Conservation (phyloP, 176 grass and related monocot genomes). For the Neostapfia colusana region DNA sequence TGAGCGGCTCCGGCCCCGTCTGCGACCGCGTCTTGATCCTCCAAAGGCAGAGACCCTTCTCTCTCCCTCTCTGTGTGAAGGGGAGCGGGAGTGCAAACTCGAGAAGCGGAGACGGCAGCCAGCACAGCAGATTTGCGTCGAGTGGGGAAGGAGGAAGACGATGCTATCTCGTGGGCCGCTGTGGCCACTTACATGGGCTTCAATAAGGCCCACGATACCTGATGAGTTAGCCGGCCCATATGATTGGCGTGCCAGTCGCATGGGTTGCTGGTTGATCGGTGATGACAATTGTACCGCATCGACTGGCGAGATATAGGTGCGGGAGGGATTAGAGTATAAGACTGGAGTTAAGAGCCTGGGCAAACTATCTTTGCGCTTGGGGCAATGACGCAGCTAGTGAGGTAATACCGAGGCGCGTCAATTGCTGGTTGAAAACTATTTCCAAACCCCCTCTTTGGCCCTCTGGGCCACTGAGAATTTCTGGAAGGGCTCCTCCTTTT, state of each 20-base stretch:
- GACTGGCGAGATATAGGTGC: background rate
- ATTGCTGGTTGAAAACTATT: conserved; percentile 99
- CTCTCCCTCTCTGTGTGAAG: background rate
- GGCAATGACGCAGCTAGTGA: conserved; percentile 91
- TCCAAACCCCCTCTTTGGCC: conserved; percentile 76
- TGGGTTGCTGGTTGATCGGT: background rate
- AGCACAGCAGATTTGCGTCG: background rate
- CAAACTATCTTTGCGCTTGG: conserved; percentile 72
- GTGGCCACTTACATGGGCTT: background rate
- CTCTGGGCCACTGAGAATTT: conserved; percentile 45
- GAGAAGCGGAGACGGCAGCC: background rate
- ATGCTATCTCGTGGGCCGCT: background rate
- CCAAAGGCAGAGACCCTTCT: background rate
- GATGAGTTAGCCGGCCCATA: background rate
- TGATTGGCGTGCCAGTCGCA: background rate
- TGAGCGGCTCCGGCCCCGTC: conserved; percentile 50
- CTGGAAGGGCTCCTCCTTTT: conserved; percentile 36
- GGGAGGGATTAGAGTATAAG: background rate
- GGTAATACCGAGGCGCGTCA: conserved; percentile 84
- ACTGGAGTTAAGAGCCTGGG: rapidly evolving
- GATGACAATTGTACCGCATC: conserved; percentile 20
- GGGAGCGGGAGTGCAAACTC: background rate
- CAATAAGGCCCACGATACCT: too few species aligned
- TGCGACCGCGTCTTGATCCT: conserved; percentile 87
- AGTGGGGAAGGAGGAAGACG: background rate